Evolutionary conservation across 2,329 filamentous ascomycete genomes (phyloP), one percentile per base, ranked within the genome.

Genomic region (Fusarium mexicanum): DNA sequence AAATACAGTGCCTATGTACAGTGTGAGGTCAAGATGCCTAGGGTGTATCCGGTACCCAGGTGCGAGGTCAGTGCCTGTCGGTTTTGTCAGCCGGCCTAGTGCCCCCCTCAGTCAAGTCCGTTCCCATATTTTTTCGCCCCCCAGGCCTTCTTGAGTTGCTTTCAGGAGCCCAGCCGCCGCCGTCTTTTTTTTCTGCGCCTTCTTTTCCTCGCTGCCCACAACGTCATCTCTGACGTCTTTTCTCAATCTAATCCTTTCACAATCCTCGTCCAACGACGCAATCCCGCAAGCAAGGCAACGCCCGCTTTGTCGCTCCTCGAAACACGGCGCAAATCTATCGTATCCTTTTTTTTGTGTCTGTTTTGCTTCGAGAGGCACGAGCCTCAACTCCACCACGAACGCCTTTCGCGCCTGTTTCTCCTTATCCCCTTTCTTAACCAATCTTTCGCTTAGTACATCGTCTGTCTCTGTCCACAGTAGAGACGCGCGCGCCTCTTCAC

Each of bases 221-320:
- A 85, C 84, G 84, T 85, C 84, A 85, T 85, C 84, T 85, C 84
- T 85, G 84, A 85, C 84, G 84, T 85, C 83, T 85, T 85, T 79
- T 78, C 71, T 79, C 77, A 80, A 80, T 78, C 79, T 81, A 77
- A 79, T 79, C 77, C 77, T 82, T 81, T 80, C 79, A 81, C 79
- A 79, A 79, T 80, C 76, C 74, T 80, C 79, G 74, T 72, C 77
- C 69, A 71, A 76, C 78, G 71, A 77, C 77, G 78, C 80, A 80
- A 78, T 79, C 75, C 76, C 76, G 75, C 76, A 72, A 74, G 70
- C 72, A 77, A 74, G 75, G 72, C 69, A 77, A 73, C 73, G 74
- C 76, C 76, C 72, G 69, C 75, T 70, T 78, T 74, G 59, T 69
- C 67, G 72, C 55, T 70, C 68, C 66, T 73, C 68, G 71, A 70